Evolutionary conservation across 2,329 filamentous ascomycete genomes (phyloP).

Genomic region (Aspergillus hortae): DNA sequence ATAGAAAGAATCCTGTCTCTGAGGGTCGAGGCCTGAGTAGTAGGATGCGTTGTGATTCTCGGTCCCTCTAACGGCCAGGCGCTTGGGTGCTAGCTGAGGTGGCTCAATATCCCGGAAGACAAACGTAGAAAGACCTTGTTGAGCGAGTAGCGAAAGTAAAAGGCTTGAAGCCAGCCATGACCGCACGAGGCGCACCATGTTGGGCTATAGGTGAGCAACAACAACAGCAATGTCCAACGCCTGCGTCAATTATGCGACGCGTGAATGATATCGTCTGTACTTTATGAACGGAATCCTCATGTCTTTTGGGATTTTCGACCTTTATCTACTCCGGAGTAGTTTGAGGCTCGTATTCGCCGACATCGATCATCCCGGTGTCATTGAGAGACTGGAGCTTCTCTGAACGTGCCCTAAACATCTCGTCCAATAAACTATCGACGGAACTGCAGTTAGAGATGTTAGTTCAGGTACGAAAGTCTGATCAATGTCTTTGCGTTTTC

Average conservation of each 20-base stretch:
- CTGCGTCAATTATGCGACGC: background rate
- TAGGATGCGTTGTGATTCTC: constrained; percentile 4
- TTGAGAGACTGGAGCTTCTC: too few species aligned
- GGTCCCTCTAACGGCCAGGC: background rate
- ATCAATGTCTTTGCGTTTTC: background rate
- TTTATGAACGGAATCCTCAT: background rate
- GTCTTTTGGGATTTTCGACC: background rate
- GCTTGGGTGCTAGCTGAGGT: background rate
- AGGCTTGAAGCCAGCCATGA: constrained; percentile 14
- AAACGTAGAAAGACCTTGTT: constrained; percentile 9
- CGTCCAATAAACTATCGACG: too few species aligned
- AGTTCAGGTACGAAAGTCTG: background rate
- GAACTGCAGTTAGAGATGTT: background rate
- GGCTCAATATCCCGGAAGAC: constrained; percentile 13
- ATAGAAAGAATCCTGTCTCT: constrained; percentile 15
- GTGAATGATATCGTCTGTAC: too few species aligned
- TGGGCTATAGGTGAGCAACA: background rate
- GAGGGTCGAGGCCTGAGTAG: constrained; percentile 11
- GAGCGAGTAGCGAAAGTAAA: constrained; percentile 11
- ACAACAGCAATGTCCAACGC: background rate
- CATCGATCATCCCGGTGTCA: too few species aligned
- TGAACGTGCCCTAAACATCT: too few species aligned
- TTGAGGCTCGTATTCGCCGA: background rate
- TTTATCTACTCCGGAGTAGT: background rate
- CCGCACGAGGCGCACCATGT: constrained; percentile 14